Base-by-base conservation (phyloP, 148 eudicot species). In the Persicaria tinctoria region DNA sequence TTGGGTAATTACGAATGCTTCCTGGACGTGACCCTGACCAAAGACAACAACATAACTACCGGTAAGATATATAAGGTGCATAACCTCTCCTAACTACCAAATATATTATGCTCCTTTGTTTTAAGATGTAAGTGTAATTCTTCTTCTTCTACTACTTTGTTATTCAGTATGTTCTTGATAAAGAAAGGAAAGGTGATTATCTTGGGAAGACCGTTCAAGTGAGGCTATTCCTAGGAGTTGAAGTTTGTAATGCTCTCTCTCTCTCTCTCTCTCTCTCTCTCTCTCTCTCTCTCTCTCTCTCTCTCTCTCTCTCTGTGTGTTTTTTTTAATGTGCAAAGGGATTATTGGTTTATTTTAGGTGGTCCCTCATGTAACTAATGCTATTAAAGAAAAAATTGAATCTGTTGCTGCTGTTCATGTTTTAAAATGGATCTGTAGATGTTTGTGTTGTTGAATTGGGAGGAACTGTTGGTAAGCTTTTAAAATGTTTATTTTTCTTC, bases 121-220 rank as follows among this genome's bases (percentile, higher is more conserved):
- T 17, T 57, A 10, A 6, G 27, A 59, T 59, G 8, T 59, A 18
- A 59, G 11, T 12, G 3, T 12, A 11, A 68, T 38, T 41, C 5
- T 68, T 5, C 18, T 41, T 41, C 49, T 68, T 3, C 23, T 20
- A 20, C 23, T 20, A 20, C 23, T 20, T 20, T 20, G 23, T 20
- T 46, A 68, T 46, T 77, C 1, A 20, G 98, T 92, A 89, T 84
- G 98, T 94, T 55, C 92, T 94, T 45, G 93, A 94, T 6, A 82
- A 86, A 83, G 97, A 94, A 75, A 85, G 96, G 9, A 88, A 87
- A 20, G 98, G 98, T 45, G 98, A 94, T 80, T 94, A 91, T 83
- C 98, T 94, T 72, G 98, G 98, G 62, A 94, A 94, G 84, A 94
- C 98, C 18, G 98, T 94, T 76, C 98, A 94, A 97, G 97, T 92